A percentile compares a stretch with the other conserved stretches of the same genome.
phyloP scores from a whole-genome alignment of 768 basidiomycete species.

The Calvatia gigantea region DNA sequence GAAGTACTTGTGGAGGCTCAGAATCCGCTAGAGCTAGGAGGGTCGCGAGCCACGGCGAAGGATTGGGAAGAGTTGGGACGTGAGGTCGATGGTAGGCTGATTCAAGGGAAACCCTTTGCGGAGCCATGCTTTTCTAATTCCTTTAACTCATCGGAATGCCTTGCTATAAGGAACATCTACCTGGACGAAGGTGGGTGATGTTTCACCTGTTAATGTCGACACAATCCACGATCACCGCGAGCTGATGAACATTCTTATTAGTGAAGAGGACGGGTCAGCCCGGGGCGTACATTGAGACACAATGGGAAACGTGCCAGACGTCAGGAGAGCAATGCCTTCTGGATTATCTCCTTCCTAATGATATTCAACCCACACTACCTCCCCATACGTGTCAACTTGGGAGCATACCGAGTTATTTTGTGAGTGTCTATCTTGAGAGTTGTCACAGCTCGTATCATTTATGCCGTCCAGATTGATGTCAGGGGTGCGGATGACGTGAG shows the following conservation, averaged over 20 bases:
- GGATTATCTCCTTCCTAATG: constrained; percentile 31
- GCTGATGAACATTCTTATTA: neutral
- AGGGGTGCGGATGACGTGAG: constrained; percentile 33
- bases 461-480: constrained; percentile 37
- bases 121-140: constrained; percentile 18
- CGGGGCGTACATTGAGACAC: constrained; percentile 25
- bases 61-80: constrained; percentile 15
- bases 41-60: neutral
- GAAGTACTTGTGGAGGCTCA: neutral
- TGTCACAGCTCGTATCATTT: no score
- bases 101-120: constrained; percentile 15
- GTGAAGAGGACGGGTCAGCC: constrained; percentile 15
- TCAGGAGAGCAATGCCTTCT: constrained; percentile 44
- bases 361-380: constrained; percentile 20
- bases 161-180: constrained; percentile 12
- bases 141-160: constrained; percentile 16
- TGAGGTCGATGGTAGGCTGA: constrained; percentile 17
- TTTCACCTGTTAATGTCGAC: neutral
- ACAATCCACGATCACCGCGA: no score
- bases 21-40: neutral
- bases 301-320: constrained; percentile 57
- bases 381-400: constrained; percentile 31
- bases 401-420: constrained; percentile 34
- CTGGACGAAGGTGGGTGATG: constrained; percentile 16
- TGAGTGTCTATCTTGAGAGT: constrained; percentile 19